Base-by-base conservation (phyloP, 352 stramenopile genomes). In the Aphanomyces cochlioides region DNA sequence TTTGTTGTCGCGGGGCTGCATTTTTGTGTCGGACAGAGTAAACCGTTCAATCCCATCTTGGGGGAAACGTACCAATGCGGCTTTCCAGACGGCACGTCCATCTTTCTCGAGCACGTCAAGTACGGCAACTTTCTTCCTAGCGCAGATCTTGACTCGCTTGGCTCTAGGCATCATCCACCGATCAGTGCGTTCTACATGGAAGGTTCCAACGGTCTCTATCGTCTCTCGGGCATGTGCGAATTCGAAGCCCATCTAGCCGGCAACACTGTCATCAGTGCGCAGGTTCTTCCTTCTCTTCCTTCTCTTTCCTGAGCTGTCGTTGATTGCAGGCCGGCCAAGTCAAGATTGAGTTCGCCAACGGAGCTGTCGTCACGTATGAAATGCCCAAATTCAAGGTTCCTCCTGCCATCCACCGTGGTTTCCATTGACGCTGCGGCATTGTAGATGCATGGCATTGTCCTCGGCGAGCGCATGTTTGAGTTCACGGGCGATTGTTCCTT, bases 401-500 rank as follows among this genome's bases (percentile, higher is more conserved):
- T 28, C 28, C 28, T 28, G 28, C 28, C 28, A 2, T 28, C 28
- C 28, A 28, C 28, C 28, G 28, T 2, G 28, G 28, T 28, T 28
- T 28, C 28, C 28, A 28, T 28, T 28, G 28, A 28, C 28, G 28
- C 28, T 28, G 28, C 28, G 28, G 28, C 28, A 3, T 39, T 10
- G 36, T 54, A 84, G 79, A 90, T 90, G 83, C 88, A 76, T 48
- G 84, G 84, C 4, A 69, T 92, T 17, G 70, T 92, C 37, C 81
- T 90, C 12, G 84, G 84, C 2, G 83, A 92, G 17, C 84, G 83
- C 5, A 77, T 90, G 28, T 83, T 92, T 13, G 84, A 90, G 68
- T 82, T 90, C 47, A 75, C 77, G 3, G 84, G 84, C 58, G 58
- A 73, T 1, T 79, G 78, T 28, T 79, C 75, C 21, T 90, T 92